Conservation (phyloP, 2,329 filamentous ascomycete species). For the Fusarium sp. region DNA sequence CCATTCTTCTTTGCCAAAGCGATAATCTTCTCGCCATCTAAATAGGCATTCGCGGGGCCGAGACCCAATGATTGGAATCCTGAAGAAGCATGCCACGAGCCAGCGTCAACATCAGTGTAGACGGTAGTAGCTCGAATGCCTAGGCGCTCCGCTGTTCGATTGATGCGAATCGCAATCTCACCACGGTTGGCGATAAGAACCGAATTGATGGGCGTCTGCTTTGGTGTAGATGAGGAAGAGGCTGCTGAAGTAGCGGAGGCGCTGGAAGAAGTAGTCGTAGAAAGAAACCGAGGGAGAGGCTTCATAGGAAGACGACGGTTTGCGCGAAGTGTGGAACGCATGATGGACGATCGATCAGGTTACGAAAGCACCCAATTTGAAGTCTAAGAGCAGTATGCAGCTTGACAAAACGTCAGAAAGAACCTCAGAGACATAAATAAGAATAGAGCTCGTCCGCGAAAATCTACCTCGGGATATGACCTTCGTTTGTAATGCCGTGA, state of each 20-base stretch:
- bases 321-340: conserved; percentile 67
- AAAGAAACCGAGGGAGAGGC: conserved; percentile 57
- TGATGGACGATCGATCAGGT: conserved; percentile 50
- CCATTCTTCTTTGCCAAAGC: conserved; percentile 85
- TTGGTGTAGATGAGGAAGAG: conserved; percentile 51
- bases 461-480: conserved; percentile 26
- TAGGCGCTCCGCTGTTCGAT: conserved; percentile 86
- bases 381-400: conserved; percentile 17
- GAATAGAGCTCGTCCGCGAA: conserved; percentile 17
- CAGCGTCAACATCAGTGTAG: conserved; percentile 92
- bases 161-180: conserved; percentile 95
- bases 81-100: conserved; percentile 87
- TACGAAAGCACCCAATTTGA: conserved; percentile 32
- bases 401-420: conserved; percentile 26
- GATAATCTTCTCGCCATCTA: conserved; percentile 95
- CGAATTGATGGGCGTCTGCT: conserved; percentile 72
- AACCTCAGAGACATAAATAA: conserved; percentile 23
- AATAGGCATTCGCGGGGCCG: conserved; percentile 85
- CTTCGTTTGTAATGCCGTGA: conserved; percentile 44
- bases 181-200: conserved; percentile 97
- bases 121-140: conserved; percentile 94
- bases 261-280: conserved; percentile 54
- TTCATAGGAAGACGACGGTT: conserved; percentile 64
- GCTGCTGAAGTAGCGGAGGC: conserved; percentile 52
- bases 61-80: conserved; percentile 88